phyloP scores from a whole-genome alignment of 2,329 filamentous ascomycete genomes.

The Trichoderma atrobrunneum region DNA sequence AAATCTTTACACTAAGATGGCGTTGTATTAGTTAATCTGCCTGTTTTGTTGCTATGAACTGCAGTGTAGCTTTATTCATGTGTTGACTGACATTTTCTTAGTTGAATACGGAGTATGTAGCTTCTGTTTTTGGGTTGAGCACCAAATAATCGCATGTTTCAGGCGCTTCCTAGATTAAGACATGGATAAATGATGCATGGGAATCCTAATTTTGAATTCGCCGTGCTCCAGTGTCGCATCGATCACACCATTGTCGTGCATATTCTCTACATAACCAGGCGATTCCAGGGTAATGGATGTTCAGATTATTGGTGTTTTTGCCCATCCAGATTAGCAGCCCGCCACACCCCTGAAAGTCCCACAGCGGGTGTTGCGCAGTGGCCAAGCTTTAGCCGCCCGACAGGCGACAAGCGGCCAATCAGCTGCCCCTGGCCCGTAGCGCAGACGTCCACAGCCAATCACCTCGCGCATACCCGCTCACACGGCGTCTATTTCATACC shows the following conservation, averaged over 20 bases:
- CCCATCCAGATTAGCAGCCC: neutral
- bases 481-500: slow-evolving; percentile 38
- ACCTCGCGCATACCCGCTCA: slow-evolving; percentile 18
- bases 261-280: neutral
- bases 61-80: neutral
- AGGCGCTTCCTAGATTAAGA: neutral
- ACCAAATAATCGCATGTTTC: neutral
- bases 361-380: slow-evolving; percentile 15
- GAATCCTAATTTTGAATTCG: neutral
- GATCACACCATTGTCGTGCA: neutral
- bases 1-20: neutral
- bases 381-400: slow-evolving; percentile 17
- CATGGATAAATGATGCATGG: neutral
- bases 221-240: neutral
- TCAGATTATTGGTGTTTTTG: neutral
- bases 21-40: neutral
- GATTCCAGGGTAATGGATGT: neutral
- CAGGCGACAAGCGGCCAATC: slow-evolving; percentile 30
- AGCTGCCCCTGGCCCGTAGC: slow-evolving; percentile 26
- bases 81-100: neutral
- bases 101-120: neutral
- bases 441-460: slow-evolving; percentile 33
- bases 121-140: neutral
- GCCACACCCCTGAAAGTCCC: neutral
- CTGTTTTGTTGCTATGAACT: neutral